Evolutionary conservation across 2,329 filamentous ascomycete genomes (phyloP).

Genomic region (Colletotrichum graminicola): DNA sequence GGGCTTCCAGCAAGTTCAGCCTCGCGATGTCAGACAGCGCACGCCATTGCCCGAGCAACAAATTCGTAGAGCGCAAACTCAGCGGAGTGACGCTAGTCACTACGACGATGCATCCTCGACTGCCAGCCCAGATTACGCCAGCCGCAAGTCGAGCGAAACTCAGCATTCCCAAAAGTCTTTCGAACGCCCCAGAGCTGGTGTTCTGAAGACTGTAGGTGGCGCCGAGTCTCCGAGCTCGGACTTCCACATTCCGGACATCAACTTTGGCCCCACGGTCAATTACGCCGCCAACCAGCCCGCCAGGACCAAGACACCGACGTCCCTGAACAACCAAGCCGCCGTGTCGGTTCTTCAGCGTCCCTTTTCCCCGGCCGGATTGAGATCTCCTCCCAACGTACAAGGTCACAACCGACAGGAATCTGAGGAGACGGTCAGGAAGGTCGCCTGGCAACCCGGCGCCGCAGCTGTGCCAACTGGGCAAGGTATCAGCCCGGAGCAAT

Average conservation of each 20-base stretch:
- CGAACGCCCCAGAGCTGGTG: conserved; percentile 81
- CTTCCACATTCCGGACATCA: conserved; percentile 77
- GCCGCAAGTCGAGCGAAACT: conserved; percentile 66
- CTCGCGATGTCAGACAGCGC: conserved; percentile 45
- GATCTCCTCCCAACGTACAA: conserved; percentile 45
- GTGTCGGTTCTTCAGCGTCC: conserved; percentile 46
- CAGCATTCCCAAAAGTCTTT: conserved; percentile 57
- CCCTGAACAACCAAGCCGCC: conserved; percentile 44
- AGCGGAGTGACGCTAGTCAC: conserved; percentile 59
- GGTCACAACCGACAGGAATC: conserved; percentile 62
- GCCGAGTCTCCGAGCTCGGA: conserved; percentile 48
- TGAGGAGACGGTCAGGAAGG: conserved; percentile 70
- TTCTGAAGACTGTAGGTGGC: conserved; percentile 82
- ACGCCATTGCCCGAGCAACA: conserved; percentile 44
- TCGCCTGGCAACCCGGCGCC: conserved; percentile 84
- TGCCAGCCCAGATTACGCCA: conserved; percentile 82
- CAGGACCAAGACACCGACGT: conserved; percentile 49
- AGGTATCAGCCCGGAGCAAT: conserved; percentile 82
- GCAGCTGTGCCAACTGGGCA: conserved; percentile 57
- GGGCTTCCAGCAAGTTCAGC: conserved; percentile 61
- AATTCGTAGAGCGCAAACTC: conserved; percentile 47
- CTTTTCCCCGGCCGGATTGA: conserved; percentile 49
- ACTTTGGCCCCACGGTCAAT: conserved; percentile 88
- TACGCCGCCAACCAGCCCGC: conserved; percentile 60
- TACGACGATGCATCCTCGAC: conserved; percentile 75